Evolutionary conservation across 1,284 basidiomycete genomes (phyloP), one percentile per base, ranked within the genome.

Genomic region (Rhizopogon hawkerae): DNA sequence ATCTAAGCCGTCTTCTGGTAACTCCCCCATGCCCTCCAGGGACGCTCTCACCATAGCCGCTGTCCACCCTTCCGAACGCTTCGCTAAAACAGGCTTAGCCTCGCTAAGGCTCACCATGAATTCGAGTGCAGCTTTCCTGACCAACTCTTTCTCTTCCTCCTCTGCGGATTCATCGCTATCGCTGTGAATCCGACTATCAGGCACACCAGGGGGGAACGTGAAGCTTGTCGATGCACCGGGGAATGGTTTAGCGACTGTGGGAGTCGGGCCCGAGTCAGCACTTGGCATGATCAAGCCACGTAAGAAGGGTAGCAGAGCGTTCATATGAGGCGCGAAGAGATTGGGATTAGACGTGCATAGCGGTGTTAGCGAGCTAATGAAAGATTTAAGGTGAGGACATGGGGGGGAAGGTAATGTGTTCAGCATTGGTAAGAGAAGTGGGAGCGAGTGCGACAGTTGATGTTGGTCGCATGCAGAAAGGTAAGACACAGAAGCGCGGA

Each of bases 1-100:
- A 5, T 76, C 72, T 46, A 81, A 69, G 24, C 76, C 74, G 35
- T 78, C 78, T 35, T 83, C 72, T 7, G 81, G 77, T 23, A 91
- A 71, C 63, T 89, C 85, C 16, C 83, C 79, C 85, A 89, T 90
- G 0, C 83, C 83, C 57, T 89, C 87, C 35, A 88, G 64, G 63
- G 85, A 89, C 3, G 83, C 83, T 2, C 81, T 68, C 0, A 89
- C 82, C 34, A 87, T 66, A 11, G 79, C 73, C 7, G 72, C 72
- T 3, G 81, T 77, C 86, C 87, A 89, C 0, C 79, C 84, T 21
- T 76, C 73, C 0, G 72, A 69, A n/a, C 69, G 73, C 55, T 74
- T 73, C n/a, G 85, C 83, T 79, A 87, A 83, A 14, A 63, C 67
- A 0, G 85, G 79, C 21, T 74, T 70, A 1, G 83, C 78, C 64